Evolutionary conservation across 1,139 yeast species (phyloP), one percentile per base, ranked within the genome.

Genomic region (Debaryomycetaceae sp.): DNA sequence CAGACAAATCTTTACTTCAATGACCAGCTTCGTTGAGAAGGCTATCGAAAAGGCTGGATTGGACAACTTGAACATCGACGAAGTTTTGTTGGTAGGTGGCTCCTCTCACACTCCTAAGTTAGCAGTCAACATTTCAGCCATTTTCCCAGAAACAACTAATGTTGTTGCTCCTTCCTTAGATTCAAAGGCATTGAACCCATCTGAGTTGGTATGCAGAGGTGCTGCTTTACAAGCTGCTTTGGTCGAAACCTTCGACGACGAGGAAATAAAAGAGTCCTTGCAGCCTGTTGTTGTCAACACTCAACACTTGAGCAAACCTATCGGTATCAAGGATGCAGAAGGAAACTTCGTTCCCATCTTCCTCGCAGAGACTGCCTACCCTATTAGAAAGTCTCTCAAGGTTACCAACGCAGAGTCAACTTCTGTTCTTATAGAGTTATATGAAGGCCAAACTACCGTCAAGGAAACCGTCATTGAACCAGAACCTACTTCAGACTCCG

Each of bases 171-270:
- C 98, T 51, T 72, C 87, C 22, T 59, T 78, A 44, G 89, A 84
- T 61, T 52, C 86, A 48, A 86, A 86, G 65, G 89, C 95, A 41
- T 60, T 84, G 46, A 81, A 85, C 71, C 97, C 99, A 46, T 81
- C 87, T 56, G 98, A 94, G 70, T 76, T 89, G 58, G 75, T 85
- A 50, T 83, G 95, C 50, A 85, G 95, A 61, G 99, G 99, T 69
- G 95, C 96, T 47, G 97, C 98, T 45, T 78, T 92, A 61, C 98
- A 94, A 75, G 98, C 97, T 38, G 81, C 96, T 33, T 73, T 94
- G 61, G 76, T 91, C 50, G 87, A 87, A 55, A 73, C 81, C 40
- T 88, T 84, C 55, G 98, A 91, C 58, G 87, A 78, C 44, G 94
- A 86, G 40, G 98, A 91, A 68, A 77, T 92, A 54, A 72, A 75